A percentile compares a stretch with the other conserved stretches of the same genome.
Conservation (phyloP, 257 asterid genomes). For the Forsythia viridissima region DNA sequence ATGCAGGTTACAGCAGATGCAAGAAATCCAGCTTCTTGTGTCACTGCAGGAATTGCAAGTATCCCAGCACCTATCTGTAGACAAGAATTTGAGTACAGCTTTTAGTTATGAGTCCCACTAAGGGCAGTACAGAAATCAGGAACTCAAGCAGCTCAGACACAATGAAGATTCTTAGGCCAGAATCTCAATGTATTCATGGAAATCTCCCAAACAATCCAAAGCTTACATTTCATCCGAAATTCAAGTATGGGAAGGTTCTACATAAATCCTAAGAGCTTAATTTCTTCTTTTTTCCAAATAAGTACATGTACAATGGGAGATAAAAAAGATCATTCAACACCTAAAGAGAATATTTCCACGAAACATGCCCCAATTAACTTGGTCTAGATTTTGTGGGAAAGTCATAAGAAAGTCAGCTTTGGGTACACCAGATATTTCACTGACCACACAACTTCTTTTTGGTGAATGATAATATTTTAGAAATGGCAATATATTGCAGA, state of each 20-base stretch:
- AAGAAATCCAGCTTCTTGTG: conserved; percentile 91
- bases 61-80: conserved; percentile 88
- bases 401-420: not conserved
- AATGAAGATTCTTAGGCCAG: not conserved
- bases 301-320: not conserved
- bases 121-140: not conserved
- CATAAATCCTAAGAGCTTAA: not conserved
- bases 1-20: conserved; percentile 77
- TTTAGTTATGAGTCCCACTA: not conserved
- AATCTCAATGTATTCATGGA: not conserved
- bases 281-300: not conserved
- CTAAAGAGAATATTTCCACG: not conserved
- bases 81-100: not conserved
- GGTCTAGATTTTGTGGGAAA: not conserved
- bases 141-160: not conserved
- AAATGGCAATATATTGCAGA: not conserved
- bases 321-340: not conserved
- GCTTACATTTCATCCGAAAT: not conserved
- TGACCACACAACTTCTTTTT: not conserved
- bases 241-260: not conserved
- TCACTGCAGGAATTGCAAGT: conserved; percentile 95
- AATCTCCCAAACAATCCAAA: not conserved
- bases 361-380: not conserved
- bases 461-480: not conserved
- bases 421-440: not conserved